Evolutionary conservation across 2,329 filamentous ascomycete genomes (phyloP), one percentile per base, ranked within the genome.

Genomic region (Acarospora socialis): DNA sequence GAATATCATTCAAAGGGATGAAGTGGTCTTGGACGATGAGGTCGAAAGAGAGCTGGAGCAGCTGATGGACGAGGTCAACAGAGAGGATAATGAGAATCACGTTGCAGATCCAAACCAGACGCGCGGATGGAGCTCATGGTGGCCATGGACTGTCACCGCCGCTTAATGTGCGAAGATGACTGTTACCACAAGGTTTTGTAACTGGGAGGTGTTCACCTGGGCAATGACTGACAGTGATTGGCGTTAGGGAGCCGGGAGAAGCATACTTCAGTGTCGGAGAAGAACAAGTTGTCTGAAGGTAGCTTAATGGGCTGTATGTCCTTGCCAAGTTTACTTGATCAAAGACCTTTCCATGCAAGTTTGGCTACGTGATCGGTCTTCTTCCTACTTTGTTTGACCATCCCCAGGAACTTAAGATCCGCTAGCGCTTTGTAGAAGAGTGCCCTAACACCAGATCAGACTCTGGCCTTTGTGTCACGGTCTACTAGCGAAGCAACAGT

Each of bases 341-440:
- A 73, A 39, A 90, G 60, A 45, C 87, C 90, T 52, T 80, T 84
- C 73, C 77, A 81, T 31, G 66, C 60, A 21, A 84, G 65, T 61
- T 94, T 95, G 22, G 82, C 77, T 44, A 95, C 62, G 56, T 95
- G 87, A 52, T 95, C 90, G 15, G 76, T 73, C 64, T 92, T 93
- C 64, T 86, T 93, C 57, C 78, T 81, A 49, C 79, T 95, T 39
- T 70, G 68, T 60, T 90, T 94, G 39, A 95, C 68, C 56, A 94
- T 78, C 5, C 90, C 90, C 47, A 98, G 64, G 33, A 77, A 71
- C 53, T 77, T 78, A 51, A 98, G 56, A 54, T 98, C 90, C 1
- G 87, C 82, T 40, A 95, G 55, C 4, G 72, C 81, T 38, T 75
- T 70, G 54, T 94, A 94, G 56, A 95, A 98, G 36, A 81, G 59